These are phyloP conservation scores for Brassica nigra DNA, from an alignment of 345 rosid genomes.

Conservation along the genomic window DNA sequence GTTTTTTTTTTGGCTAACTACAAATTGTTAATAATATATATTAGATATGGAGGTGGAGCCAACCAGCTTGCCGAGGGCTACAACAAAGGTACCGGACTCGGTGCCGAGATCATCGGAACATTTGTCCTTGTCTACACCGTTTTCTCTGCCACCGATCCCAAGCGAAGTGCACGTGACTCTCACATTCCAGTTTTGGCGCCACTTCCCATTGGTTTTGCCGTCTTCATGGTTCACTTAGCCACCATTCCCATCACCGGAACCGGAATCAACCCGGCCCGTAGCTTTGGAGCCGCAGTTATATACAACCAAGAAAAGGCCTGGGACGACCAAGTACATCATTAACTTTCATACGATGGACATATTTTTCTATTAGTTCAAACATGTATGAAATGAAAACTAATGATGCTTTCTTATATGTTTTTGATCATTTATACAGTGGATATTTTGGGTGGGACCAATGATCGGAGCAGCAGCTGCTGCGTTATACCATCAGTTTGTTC, in stretches of 20 bases:
- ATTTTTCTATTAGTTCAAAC: not conserved
- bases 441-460: conserved; percentile 97
- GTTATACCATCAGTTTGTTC: conserved; percentile 73
- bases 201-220: conserved; percentile 96
- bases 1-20: not conserved
- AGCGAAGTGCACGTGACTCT: conserved; percentile 60
- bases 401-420: not conserved
- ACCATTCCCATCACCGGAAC: conserved; percentile 93
- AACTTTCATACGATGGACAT: not conserved
- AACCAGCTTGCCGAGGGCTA: conserved; percentile 53
- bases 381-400: not conserved
- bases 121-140: conserved; percentile 62
- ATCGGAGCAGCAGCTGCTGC: conserved; percentile 84
- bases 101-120: conserved; percentile 60
- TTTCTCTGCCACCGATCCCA: conserved; percentile 69
- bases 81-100: conserved; percentile 52
- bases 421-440: conserved; percentile 59
- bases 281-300: conserved; percentile 93
- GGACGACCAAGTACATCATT: conserved; percentile 75
- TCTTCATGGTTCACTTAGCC: conserved; percentile 93
- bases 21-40: not conserved
- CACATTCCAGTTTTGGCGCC: conserved; percentile 79
- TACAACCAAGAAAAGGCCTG: conserved; percentile 75
- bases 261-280: conserved; percentile 96
- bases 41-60: conserved; percentile 54